Evolutionary conservation across 805 yeast species (phyloP).

Genomic region (Nakazawaea peltata): DNA sequence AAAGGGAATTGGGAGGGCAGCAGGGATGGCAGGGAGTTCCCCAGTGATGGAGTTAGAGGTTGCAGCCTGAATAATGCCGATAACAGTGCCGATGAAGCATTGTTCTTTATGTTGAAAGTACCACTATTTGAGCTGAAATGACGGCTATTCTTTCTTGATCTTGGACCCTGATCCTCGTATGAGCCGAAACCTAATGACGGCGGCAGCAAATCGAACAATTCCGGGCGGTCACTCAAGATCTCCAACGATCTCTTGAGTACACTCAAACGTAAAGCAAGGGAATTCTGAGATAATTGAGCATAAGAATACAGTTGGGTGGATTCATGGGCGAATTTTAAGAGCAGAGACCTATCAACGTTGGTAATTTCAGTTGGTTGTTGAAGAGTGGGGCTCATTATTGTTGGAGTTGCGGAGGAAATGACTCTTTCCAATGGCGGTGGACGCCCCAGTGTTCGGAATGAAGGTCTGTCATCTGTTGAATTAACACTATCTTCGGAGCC

Average conservation of each 20-base stretch:
- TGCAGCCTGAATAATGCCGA: constrained; percentile 22
- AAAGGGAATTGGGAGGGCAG: not conserved
- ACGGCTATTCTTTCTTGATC: too few relatives aligned
- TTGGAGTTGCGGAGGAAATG: too few relatives aligned
- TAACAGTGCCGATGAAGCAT: constrained; percentile 32
- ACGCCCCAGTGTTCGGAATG: too few relatives aligned
- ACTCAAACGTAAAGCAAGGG: constrained; percentile 65
- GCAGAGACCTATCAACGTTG: constrained; percentile 21
- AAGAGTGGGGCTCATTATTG: constrained; percentile 1
- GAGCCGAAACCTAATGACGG: not conserved
- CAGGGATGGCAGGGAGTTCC: not conserved
- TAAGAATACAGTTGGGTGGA: constrained; percentile 83
- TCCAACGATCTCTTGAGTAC: constrained; percentile 72
- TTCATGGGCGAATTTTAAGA: constrained; percentile 63
- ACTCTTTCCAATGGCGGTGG: too few relatives aligned
- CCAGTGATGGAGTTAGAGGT: not conserved
- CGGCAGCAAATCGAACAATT: constrained; percentile 20
- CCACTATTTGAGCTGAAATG: constrained; percentile 7
- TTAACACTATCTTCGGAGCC: too few relatives aligned
- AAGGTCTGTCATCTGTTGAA: too few relatives aligned
- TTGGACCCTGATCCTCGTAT: not conserved
- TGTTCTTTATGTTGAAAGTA: constrained; percentile 22
- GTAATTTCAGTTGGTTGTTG: not conserved
- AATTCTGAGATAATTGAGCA: constrained; percentile 74
- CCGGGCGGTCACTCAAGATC: constrained; percentile 60